Base-by-base conservation (phyloP, 2,329 filamentous ascomycete genomes). In the Penicillium sp. region DNA sequence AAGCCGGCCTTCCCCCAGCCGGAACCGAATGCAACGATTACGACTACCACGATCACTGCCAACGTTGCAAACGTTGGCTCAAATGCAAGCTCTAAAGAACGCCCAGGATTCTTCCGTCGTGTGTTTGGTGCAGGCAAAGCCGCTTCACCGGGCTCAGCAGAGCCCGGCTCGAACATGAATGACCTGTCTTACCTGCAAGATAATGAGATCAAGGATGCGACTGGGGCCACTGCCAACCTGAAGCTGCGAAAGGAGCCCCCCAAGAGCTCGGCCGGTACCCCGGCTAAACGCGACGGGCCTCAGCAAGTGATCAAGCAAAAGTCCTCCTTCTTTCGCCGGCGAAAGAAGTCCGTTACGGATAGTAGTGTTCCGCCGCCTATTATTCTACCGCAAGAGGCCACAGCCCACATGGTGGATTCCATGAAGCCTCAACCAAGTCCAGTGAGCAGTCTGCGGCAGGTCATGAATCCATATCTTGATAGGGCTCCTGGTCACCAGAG, bases 281-380 rank as follows among this genome's bases (percentile, higher is more conserved):
- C 49, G 65, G 16, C 52, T 48, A 41, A 61, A 26, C 70, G 70
- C 41, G 70, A 75, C 49, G 68, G 66, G 36, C 61, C 66, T 12
- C 70, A 69, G 26, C 74, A 72, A 41, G 76, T 96, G 47, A 88
- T 89, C 64, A 96, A 96, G 78, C 96, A 96, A 72, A 84, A 90
- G 4, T 95, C 93, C 1, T 93, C 90, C 0, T 97, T 99, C 75
- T 97, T 97, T 76, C 84, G 94, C 57, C 83, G 94, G 54, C 84
- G 92, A 58, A 97, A 97, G 82, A 95, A 93, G 81, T 96, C 92
- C 5, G 74, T 90, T 31, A 83, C 85, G 13, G 91, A 95, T 57
- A 69, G 71, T 42, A 69, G 71, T 42, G 80, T 83, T 21, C 81
- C 81, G 36, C 85, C 87, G 31, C 85, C 87, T 8, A 72, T 79